Evolutionary conservation across 768 basidiomycete species (phyloP), one percentile per base, ranked within the genome.

Genomic region (Exidia glandulosa): DNA sequence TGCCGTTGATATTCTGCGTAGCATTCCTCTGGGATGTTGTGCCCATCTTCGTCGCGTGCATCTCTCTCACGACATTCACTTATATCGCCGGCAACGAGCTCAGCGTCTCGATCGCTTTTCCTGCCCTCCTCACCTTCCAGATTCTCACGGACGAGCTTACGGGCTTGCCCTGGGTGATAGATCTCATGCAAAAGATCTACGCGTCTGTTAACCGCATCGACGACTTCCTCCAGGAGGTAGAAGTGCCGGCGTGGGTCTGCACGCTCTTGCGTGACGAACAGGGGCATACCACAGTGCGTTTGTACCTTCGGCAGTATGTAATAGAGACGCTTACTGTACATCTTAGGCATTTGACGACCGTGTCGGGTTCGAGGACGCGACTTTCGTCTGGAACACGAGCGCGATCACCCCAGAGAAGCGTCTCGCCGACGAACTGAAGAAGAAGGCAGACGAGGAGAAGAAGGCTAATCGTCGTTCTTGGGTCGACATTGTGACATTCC

Each of bases 211-310:
- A 87, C 66, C 82, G 90, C 57, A 90, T 94, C 61, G 84, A 90
- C 66, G 76, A 71, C 3, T 90, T 87, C 70, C 74, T 91, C 1
- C 73, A 73, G 3, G 89, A 91, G 69, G 79, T 80, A 19, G 89
- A 93, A 68, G 87, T 92, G 2, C 84, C 86, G 0, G 81, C 81
- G 33, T 90, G 86, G 85, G 90, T 88, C 2, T 86, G 84, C 2
- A 81, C 85, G 1, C 72, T 91, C 41, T 80, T 80, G 60, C 68
- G 19, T 12, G 41, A 45, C 19, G 41, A 6, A 1, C 9, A 10
- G 10, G 10, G 16, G 41, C 41, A 14, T 25, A 25, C 19, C 9
- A 9, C 14, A 27, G 50, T 54, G 30, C 47, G 47, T n/a, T 13
- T n/a, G 25, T 7, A 29, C 50, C 10, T 50, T 12, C 19, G 7